These are phyloP conservation scores for Seiridium unicorne DNA, from an alignment of 2,329 filamentous ascomycete genomes.

Conservation along the genomic window DNA sequence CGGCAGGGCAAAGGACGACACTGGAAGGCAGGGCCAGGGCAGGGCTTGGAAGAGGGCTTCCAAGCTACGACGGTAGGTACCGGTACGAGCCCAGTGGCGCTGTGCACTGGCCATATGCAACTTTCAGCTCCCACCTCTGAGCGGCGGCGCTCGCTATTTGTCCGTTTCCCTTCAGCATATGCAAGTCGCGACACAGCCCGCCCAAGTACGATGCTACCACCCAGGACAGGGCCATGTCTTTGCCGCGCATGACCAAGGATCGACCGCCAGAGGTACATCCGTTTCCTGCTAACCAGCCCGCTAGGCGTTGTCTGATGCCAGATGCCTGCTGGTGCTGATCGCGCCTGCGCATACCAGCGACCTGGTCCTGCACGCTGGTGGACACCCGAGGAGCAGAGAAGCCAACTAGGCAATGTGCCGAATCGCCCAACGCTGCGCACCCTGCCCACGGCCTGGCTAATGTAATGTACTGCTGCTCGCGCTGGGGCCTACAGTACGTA, in stretches of 20 bases:
- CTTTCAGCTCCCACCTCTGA: constrained; percentile 28
- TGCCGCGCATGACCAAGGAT: constrained; percentile 23
- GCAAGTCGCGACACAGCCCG: constrained; percentile 32
- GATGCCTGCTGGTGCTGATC: background rate
- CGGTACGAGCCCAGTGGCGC: constrained; percentile 15
- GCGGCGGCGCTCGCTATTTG: constrained; percentile 25
- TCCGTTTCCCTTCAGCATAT: constrained; percentile 20
- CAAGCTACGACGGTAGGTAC: background rate
- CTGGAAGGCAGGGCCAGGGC: background rate
- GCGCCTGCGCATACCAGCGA: background rate
- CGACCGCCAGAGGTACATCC: background rate
- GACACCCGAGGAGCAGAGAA: background rate
- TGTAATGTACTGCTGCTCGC: too few species aligned
- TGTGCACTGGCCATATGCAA: constrained; percentile 25
- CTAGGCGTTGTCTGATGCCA: background rate
- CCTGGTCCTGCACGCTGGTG: background rate
- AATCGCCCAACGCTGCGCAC: background rate
- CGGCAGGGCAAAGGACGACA: background rate
- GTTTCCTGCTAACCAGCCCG: background rate
- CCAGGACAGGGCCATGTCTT: constrained; percentile 13
- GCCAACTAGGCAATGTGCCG: background rate
- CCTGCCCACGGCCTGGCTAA: background rate
- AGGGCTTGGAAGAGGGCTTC: too few species aligned
- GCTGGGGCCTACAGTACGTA: too few species aligned
- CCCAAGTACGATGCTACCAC: constrained; percentile 9